Evolutionary conservation across 2,329 filamentous ascomycete genomes (phyloP), one percentile per base, ranked within the genome.

Genomic region (Clarireedia sp.): DNA sequence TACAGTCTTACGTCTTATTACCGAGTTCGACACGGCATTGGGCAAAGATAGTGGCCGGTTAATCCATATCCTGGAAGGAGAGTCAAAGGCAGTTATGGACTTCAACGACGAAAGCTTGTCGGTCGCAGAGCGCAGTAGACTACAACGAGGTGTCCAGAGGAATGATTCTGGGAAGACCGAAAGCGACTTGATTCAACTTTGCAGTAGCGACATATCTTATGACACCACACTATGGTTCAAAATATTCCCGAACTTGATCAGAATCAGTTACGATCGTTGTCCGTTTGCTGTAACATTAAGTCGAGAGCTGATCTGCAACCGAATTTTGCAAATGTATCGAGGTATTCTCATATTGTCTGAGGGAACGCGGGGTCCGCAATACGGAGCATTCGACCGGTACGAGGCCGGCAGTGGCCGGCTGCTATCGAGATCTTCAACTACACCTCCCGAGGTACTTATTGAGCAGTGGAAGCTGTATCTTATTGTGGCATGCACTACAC

Each of bases 391-490:
- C 53, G 66, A 67, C 57, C 59, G 67, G n/a, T 66, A 62, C 17
- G 81, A 85, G 48, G 74, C 78, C 6, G 75, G 76, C 26, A 84
- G 78, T 66, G 77, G 65, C 17, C 62, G 67, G 7, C 51, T 68
- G 23, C 60, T 66, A 9, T 62, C 74, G 62, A 76, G 82, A 67
- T 80, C 79, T 57, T 83, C 80, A 57, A 86, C 83, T 2, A 85
- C 86, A 0, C 87, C 90, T 17, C 88, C 91, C 0, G 90, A 95
- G 64, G 83, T 95, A 21, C 78, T 96, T 56, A 83, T 99, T 57
- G 95, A 97, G 70, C 94, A 99, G 69, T 99, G 92, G 92, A 97
- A 96, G 71, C 76, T 97, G 2, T 97, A 97, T 69, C 78, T 99
- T 24, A 91, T 96, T 54, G 96, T 99, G 73, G 94, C 92, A 9